Base-by-base conservation (phyloP, 2,329 filamentous ascomycete species). In the Trichoderma citrinoviride region DNA sequence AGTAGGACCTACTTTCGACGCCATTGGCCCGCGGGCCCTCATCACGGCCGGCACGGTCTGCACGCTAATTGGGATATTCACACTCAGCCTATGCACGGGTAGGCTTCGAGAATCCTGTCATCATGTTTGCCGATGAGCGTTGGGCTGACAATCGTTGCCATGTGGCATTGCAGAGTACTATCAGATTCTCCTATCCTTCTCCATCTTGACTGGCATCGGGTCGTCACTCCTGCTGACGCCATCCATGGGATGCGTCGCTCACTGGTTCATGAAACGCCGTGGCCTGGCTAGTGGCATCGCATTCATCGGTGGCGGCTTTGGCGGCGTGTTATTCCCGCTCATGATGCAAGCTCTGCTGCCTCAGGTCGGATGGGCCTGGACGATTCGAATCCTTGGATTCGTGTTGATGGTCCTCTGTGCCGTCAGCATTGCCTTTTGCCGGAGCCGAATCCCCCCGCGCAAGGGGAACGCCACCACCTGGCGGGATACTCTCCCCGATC, bases 231-330 rank as follows among this genome's bases (percentile, higher is more conserved):
- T 95, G 66, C 93, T 93, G 75, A 92, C 90, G 0, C 91, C 92
- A 0, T 86, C 90, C 0, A 84, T 95, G 68, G 87, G 88, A 14
- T 23, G 19, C 5, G 25, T 57, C 19, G 37, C 10, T 5, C 92
- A 96, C 73, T 96, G 87, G 79, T 96, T 96, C 79, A 82, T 88
- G 29, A 76, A 74, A n/a, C 87, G 86, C 56, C 86, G 92, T 15
- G 93, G 89, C 3, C 83, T 90, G 47, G 91, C 92, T 7, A 94
- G 90, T 0, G 92, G 92, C n/a, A 81, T 96, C 47, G 91, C 91
- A n/a, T 85, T 89, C 5, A 88, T 89, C 0, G 90, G 91, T 0
- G 87, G 87, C 19, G 88, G 86, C 17, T 76, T 90, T 14, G 89
- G 89, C 27, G 90, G 89, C n/a, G 83, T 91, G 23, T 77, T 86